These are phyloP conservation scores for Ascochyta clinopodiicola DNA, from an alignment of 2,329 filamentous ascomycete species.

Conservation along the genomic window DNA sequence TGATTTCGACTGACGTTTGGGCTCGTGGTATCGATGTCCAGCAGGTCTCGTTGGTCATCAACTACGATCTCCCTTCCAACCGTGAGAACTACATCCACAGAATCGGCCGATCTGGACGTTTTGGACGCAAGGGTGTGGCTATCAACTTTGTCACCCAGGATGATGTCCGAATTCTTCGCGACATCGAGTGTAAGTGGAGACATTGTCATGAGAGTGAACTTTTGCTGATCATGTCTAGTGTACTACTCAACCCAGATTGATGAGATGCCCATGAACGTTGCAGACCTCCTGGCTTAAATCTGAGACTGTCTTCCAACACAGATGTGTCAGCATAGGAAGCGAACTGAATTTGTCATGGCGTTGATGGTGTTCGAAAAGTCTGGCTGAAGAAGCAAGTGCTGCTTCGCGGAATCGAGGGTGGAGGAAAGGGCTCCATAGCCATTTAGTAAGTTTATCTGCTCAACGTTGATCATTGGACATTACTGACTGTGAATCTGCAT, in stretches of 20 bases:
- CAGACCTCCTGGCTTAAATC: conserved; percentile 41
- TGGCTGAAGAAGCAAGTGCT: conserved; percentile 16
- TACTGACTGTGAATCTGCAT: conserved; percentile 3
- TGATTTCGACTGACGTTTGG: conserved; percentile 98
- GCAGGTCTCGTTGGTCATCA: conserved; percentile 97
- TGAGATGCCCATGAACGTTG: conserved; percentile 95
- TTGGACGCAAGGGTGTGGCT: conserved; percentile 96
- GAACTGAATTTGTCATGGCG: neutral
- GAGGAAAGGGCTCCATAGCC: conserved; percentile 47
- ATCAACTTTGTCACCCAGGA: conserved; percentile 99
- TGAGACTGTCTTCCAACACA: neutral
- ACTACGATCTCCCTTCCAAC: conserved; percentile 97
- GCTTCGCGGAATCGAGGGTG: conserved; percentile 36
- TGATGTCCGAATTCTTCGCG: conserved; percentile 94
- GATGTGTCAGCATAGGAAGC: neutral
- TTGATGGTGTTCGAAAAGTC: conserved; percentile 7
- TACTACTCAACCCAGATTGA: conserved; percentile 98
- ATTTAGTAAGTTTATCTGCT: conserved; percentile 30
- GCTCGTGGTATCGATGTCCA: conserved; percentile 98
- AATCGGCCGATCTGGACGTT: conserved; percentile 93
- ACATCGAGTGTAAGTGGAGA: conserved; percentile 79
- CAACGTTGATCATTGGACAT: neutral
- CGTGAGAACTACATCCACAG: conserved; percentile 99
- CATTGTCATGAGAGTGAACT: neutral
- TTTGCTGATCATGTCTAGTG: conserved; percentile 61